A percentile compares a stretch with the other conserved stretches of the same genome.
Evolutionary conservation across 176 grass and related monocot species (phyloP).

Genomic region (Oropetium thomaeum): DNA sequence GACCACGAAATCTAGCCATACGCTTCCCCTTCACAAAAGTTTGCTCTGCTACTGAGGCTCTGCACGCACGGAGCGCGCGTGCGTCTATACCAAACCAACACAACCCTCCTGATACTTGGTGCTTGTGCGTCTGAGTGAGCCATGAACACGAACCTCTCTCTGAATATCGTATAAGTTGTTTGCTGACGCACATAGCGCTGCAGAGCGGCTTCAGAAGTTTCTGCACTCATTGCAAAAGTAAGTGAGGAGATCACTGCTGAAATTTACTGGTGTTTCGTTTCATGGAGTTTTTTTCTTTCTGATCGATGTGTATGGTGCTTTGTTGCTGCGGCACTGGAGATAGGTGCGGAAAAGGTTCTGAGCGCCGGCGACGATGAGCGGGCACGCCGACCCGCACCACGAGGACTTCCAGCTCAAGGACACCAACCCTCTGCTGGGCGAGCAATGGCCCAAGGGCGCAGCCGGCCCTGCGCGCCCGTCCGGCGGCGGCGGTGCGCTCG

Average conservation of each 20-base stretch:
- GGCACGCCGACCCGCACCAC: conserved; percentile 46
- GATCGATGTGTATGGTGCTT: background rate
- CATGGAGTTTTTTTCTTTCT: background rate
- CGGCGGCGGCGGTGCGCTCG: conserved; percentile 43
- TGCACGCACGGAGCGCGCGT: background rate
- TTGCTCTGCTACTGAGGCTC: background rate
- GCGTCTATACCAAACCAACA: background rate
- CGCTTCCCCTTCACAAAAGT: conserved; percentile 5
- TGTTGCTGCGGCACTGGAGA: background rate
- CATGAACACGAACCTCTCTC: background rate
- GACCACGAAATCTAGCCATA: background rate
- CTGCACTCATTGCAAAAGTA: background rate
- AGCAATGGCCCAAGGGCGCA: conserved; percentile 67
- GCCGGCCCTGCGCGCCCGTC: conserved; percentile 1
- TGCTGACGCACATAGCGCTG: background rate
- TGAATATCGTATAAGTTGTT: conserved; percentile 18
- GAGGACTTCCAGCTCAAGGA: conserved; percentile 90
- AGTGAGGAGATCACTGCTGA: background rate
- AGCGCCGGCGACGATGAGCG: background rate
- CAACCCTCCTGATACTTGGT: background rate
- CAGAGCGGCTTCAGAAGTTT: background rate
- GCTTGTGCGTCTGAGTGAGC: background rate
- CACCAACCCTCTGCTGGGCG: conserved; percentile 78
- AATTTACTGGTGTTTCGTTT: background rate
- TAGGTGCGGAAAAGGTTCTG: background rate